Evolutionary conservation across 257 asterid species (phyloP).

Genomic region (Salvia miltiorrhiza): DNA sequence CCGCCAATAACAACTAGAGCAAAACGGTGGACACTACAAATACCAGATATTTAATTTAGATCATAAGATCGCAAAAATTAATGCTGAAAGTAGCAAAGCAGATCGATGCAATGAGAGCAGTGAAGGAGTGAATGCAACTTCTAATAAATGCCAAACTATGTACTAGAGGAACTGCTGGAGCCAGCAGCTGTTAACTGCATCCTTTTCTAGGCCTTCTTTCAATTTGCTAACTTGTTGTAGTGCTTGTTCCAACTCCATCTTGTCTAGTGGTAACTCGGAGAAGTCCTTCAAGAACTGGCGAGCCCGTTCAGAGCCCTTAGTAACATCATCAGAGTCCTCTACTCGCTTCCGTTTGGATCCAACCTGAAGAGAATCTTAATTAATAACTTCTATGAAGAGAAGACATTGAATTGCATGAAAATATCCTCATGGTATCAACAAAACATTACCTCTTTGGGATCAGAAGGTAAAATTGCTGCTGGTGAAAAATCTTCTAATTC

Average conservation of each 20-base stretch:
- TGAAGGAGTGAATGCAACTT: background rate
- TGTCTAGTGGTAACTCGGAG: slow-evolving; percentile 69
- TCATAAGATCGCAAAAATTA: background rate
- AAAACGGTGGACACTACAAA: slow-evolving; percentile 10
- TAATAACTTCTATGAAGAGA: background rate
- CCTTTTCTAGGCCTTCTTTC: slow-evolving; percentile 66
- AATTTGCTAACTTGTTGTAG: slow-evolving; percentile 45
- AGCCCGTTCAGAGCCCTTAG: slow-evolving; percentile 67
- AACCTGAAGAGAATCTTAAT: slow-evolving; percentile 33
- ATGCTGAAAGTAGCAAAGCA: background rate
- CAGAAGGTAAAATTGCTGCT: slow-evolving; percentile 29
- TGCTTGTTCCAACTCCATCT: slow-evolving; percentile 62
- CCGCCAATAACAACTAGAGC: background rate
- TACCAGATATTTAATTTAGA: background rate
- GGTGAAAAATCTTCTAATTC: slow-evolving; percentile 96
- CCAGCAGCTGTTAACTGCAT: slow-evolving; percentile 60
- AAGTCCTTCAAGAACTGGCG: slow-evolving; percentile 75
- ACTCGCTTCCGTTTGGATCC: slow-evolving; percentile 64
- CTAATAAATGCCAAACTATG: background rate
- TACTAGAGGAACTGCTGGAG: slow-evolving; percentile 70
- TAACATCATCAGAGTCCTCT: slow-evolving; percentile 54
- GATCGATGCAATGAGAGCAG: background rate
- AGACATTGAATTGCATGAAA: background rate
- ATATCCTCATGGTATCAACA: background rate
- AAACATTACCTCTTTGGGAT: slow-evolving; percentile 46